Percentiles rank a stretch among this genome's conserved stretches.
These are phyloP conservation scores for Haematococcus lacustris DNA, from an alignment of 139 green algal genomes.

Conservation along the genomic window DNA sequence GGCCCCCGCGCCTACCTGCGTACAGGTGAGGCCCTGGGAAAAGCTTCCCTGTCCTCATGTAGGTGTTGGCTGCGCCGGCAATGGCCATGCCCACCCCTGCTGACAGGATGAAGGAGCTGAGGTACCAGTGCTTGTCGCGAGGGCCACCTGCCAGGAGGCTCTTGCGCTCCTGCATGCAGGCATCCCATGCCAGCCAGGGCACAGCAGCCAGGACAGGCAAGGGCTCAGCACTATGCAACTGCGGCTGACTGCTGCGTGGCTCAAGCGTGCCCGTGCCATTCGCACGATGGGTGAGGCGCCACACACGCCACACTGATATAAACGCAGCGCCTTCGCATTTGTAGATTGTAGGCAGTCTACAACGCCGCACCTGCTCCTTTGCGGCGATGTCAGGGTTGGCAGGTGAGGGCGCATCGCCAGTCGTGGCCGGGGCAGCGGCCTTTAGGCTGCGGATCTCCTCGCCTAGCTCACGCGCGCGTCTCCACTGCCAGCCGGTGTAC, in stretches of 20 bases:
- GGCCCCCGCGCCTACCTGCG: slow-evolving; percentile 30
- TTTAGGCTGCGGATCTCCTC: slow-evolving; percentile 73
- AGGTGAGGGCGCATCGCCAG: slow-evolving; percentile 36
- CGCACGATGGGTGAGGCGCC: not conserved
- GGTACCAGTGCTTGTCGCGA: slow-evolving; percentile 76
- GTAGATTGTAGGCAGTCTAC: too few species aligned
- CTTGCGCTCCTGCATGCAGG: slow-evolving; percentile 76
- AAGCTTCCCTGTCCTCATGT: slow-evolving; percentile 83
- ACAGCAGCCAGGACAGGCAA: not conserved
- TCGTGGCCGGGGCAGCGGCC: slow-evolving; percentile 48
- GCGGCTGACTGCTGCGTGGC: not conserved
- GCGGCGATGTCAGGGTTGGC: slow-evolving; percentile 44
- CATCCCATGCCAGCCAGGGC: not conserved
- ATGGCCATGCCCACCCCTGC: slow-evolving; percentile 74
- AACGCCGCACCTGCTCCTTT: slow-evolving; percentile 66
- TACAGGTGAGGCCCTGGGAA: slow-evolving; percentile 98
- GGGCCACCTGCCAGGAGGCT: slow-evolving; percentile 67
- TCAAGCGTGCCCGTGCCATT: not conserved
- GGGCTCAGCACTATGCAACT: not conserved
- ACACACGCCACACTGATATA: not conserved
- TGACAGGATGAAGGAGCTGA: slow-evolving; percentile 78
- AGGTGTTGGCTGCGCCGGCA: slow-evolving; percentile 90
- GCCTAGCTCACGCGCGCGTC: slow-evolving; percentile 43
- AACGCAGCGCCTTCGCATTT: not conserved
- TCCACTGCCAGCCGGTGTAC: slow-evolving; percentile 86